Percentiles rank a stretch among this genome's conserved stretches.
Conservation (phyloP, 2,329 filamentous ascomycete genomes). For the Sporothrix euskadiensis region DNA sequence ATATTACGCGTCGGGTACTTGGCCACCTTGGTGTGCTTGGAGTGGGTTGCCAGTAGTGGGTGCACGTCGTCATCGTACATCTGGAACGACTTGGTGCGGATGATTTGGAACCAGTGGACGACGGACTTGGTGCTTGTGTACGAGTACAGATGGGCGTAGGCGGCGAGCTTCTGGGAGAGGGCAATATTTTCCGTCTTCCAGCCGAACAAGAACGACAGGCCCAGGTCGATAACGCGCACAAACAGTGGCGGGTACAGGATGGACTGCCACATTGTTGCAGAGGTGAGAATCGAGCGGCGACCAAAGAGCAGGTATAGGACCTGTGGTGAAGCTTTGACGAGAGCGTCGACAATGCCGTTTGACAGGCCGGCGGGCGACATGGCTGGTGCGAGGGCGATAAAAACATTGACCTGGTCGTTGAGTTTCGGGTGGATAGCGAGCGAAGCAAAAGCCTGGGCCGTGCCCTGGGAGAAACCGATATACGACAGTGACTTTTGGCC, state of each 20-base stretch:
- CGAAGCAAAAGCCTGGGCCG: conserved; percentile 92
- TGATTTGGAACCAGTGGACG: conserved; percentile 99
- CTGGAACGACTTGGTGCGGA: conserved; percentile 92
- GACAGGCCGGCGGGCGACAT: conserved; percentile 93
- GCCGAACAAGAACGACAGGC: conserved; percentile 80
- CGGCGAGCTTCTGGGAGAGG: conserved; percentile 84
- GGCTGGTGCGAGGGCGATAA: conserved; percentile 91
- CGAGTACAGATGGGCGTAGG: conserved; percentile 93
- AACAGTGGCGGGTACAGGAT: conserved; percentile 95
- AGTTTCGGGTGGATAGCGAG: conserved; percentile 88
- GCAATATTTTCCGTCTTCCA: conserved; percentile 87
- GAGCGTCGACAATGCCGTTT: conserved; percentile 86
- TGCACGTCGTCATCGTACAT: conserved; percentile 98
- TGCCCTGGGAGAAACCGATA: conserved; percentile 95
- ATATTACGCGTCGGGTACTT: conserved; percentile 97
- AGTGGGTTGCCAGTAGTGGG: conserved; percentile 68
- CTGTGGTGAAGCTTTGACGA: conserved; percentile 90
- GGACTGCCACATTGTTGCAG: conserved; percentile 95
- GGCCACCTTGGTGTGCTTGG: conserved; percentile 92
- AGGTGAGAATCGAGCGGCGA: conserved; percentile 84
- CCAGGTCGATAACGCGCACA: conserved; percentile 79
- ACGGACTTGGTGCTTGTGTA: conserved; percentile 96
- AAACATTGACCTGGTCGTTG: conserved; percentile 91
- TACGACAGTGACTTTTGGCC: conserved; percentile 84
- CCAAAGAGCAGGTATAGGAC: conserved; percentile 93